phyloP scores from a whole-genome alignment of 2,329 filamentous ascomycete species.

The Aureobasidium sp. region DNA sequence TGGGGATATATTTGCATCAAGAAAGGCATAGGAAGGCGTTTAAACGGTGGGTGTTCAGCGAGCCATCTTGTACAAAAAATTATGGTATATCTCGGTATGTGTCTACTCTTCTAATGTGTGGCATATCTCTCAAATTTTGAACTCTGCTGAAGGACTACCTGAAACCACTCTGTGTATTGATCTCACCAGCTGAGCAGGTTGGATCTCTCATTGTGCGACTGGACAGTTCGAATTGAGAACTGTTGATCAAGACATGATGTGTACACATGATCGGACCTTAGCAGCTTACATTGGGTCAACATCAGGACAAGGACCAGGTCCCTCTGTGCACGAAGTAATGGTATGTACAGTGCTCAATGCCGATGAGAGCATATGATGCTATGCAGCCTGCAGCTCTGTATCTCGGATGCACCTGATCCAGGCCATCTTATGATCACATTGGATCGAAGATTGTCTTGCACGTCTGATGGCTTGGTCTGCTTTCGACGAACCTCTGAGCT shows the following conservation, averaged over 20 bases:
- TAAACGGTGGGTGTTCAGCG: not conserved
- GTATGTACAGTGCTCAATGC: not conserved
- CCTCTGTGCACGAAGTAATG: not conserved
- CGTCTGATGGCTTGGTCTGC: not conserved
- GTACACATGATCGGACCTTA: not conserved
- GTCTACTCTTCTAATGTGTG: not conserved
- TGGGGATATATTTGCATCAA: not conserved
- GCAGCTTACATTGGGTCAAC: not conserved
- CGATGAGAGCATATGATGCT: not conserved
- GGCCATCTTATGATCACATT: not conserved
- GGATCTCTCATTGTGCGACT: not conserved
- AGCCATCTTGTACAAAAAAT: not conserved
- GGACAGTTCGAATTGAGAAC: not conserved
- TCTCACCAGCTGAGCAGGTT: not conserved
- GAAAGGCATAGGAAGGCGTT: conserved; percentile 3
- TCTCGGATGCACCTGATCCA: not conserved
- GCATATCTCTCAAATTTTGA: not conserved
- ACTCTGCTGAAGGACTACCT: not conserved
- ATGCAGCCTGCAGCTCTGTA: not conserved
- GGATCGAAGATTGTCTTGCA: not conserved
- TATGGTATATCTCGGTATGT: conserved; percentile 1
- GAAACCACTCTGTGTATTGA: not conserved
- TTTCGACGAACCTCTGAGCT: not conserved
- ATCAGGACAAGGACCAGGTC: not conserved
- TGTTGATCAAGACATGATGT: not conserved